Evolutionary conservation across 345 rosid genomes (phyloP), one percentile per base, ranked within the genome.

Genomic region (Boechera retrofracta): DNA sequence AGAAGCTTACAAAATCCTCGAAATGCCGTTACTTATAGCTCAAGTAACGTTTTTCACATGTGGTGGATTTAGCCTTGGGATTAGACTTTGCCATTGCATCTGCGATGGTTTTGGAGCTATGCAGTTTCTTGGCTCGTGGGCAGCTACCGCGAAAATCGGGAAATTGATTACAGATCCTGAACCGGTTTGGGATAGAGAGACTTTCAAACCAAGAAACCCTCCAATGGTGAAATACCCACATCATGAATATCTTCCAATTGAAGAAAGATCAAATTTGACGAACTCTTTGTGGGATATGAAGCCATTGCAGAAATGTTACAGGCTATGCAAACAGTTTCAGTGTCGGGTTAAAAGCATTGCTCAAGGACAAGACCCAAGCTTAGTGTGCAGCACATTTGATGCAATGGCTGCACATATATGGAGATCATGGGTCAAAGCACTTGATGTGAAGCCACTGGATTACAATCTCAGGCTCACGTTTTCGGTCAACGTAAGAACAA

Each of bases 51-150:
- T 80, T 49, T 94, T 94, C 67, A 65, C 87, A 5, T 92, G 97
- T 55, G 98, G 97, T 69, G 97, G 97, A 0, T 89, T 90, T 73
- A 87, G 97, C 81, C 84, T 92, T 10, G 98, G 95, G 42, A 77
- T 92, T 13, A 87, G 97, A 68, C 91, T 94, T 15, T 94, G 95
- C 74, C 97, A 92, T 64, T 94, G 97, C 80, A 92, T 90, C 63
- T 92, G 89, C 12, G 97, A 92, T 71, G 98, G 97, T 59, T 77
- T 92, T 13, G 97, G 97, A 10, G 98, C 98, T 1, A 94, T 94
- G 97, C 93, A 90, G 74, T 86, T 94, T 76, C 89, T 94, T 2
- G 80, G 82, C 21, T 87, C 97, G 0, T 90, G 98, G 98, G 90
- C 93, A 24, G 86, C 92, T 21, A 86, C 91, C 0, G 86, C 95